phyloP scores from a whole-genome alignment of 768 basidiomycete species.

The Trichaptum fuscoviolaceum region DNA sequence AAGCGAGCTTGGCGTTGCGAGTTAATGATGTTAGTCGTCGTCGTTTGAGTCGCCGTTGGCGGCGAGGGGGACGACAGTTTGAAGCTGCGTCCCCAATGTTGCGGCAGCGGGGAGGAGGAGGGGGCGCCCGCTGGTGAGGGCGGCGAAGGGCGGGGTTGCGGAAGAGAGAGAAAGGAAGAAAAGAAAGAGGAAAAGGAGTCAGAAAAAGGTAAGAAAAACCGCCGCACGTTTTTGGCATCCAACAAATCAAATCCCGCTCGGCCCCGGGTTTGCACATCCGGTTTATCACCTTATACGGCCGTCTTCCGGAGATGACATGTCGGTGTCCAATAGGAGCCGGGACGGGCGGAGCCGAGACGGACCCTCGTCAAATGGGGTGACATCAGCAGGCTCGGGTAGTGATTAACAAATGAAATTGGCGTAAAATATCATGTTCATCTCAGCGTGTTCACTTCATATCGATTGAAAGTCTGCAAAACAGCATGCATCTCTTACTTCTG shows the following conservation, averaged over 20 bases:
- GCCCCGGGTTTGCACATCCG: neutral
- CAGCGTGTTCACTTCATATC: neutral
- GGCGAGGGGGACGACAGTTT: conserved; percentile 6
- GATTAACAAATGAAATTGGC: neutral
- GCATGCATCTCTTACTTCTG: too few species aligned
- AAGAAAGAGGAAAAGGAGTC: conserved; percentile 8
- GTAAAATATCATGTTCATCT: conserved; percentile 1
- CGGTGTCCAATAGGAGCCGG: neutral
- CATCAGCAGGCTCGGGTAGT: neutral
- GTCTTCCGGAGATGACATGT: neutral
- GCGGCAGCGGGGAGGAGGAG: neutral
- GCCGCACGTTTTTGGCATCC: neutral
- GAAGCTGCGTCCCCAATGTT: conserved; percentile 17
- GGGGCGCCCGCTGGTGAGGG: neutral
- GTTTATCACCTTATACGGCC: neutral
- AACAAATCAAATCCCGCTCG: neutral
- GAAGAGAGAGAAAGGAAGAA: conserved; percentile 6
- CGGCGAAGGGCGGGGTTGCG: neutral
- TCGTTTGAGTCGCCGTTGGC: conserved; percentile 22
- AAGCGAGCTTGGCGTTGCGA: conserved; percentile 14
- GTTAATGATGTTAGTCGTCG: conserved; percentile 12
- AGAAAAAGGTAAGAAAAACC: conserved; percentile 5
- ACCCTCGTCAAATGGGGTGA: neutral
- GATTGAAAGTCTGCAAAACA: too few species aligned
- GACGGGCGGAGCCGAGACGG: neutral